Conservation (phyloP, 1,284 basidiomycete species). For the Ceraceosorus bombacis region DNA sequence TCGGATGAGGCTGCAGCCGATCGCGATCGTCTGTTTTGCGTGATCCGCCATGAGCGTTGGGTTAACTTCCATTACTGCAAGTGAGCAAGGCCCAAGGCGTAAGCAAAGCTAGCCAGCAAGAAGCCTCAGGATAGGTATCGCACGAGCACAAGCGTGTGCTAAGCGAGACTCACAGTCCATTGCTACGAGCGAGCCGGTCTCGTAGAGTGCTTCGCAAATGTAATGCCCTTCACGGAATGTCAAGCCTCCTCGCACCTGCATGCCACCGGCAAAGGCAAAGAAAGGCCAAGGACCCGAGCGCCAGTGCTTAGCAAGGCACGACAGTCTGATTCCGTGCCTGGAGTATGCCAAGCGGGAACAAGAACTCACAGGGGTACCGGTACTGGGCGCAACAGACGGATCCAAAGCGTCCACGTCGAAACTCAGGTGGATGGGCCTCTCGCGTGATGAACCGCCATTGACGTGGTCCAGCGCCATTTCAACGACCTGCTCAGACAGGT, state of each 20-base stretch:
- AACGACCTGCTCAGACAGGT: slow-evolving; percentile 57
- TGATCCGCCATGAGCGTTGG: slow-evolving; percentile 69
- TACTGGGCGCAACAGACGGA: slow-evolving; percentile 85
- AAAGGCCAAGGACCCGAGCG: too few species aligned
- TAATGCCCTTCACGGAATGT: slow-evolving; percentile 91
- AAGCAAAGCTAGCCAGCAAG: not conserved
- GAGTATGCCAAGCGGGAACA: too few species aligned
- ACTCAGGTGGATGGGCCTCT: slow-evolving; percentile 82
- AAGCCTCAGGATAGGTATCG: too few species aligned
- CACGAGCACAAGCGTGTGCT: too few species aligned
- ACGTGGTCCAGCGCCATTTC: slow-evolving; percentile 92
- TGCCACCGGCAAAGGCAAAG: not conserved
- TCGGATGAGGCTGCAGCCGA: slow-evolving; percentile 85
- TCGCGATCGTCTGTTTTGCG: slow-evolving; percentile 76
- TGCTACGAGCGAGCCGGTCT: slow-evolving; percentile 85
- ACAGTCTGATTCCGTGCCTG: too few species aligned
- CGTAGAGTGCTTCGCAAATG: slow-evolving; percentile 86
- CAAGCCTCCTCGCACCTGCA: slow-evolving; percentile 73
- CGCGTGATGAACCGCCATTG: slow-evolving; percentile 58
- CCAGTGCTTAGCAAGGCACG: too few species aligned
- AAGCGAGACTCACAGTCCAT: slow-evolving; percentile 50
- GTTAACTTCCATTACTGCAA: slow-evolving; percentile 74
- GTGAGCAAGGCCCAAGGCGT: not conserved
- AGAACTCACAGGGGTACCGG: slow-evolving; percentile 63
- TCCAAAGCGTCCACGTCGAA: slow-evolving; percentile 86